Evolutionary conservation across 208 protist species (phyloP).

Genomic region (Trypanosoma mega): DNA sequence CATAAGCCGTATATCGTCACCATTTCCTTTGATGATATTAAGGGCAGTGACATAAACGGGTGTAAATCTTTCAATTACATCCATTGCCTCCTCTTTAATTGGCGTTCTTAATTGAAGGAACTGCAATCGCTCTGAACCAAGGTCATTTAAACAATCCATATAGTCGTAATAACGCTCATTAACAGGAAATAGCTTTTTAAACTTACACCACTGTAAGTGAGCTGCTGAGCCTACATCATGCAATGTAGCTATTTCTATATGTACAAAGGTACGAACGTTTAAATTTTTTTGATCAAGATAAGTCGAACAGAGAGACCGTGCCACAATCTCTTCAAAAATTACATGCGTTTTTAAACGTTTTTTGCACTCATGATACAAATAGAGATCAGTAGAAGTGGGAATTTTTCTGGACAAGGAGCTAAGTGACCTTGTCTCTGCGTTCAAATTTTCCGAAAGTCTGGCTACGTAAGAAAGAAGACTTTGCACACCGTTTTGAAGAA

Average conservation of each 20-base stretch:
- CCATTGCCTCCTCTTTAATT: background rate
- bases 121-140: background rate
- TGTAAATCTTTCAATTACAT: background rate
- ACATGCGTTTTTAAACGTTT: slow-evolving; percentile 13
- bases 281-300: background rate
- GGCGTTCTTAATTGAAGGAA: too few relatives aligned
- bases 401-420: slow-evolving; percentile 10
- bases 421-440: slow-evolving; percentile 1
- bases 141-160: slow-evolving; percentile 13
- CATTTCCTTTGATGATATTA: slow-evolving; percentile 1
- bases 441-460: background rate
- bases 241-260: slow-evolving; percentile 19
- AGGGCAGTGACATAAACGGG: background rate
- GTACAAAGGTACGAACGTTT: slow-evolving; percentile 20
- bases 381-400: background rate
- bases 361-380: slow-evolving; percentile 13
- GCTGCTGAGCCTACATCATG: slow-evolving; percentile 3
- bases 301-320: slow-evolving; percentile 12
- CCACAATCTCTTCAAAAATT: slow-evolving; percentile 28
- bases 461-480: background rate
- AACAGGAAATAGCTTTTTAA: slow-evolving; percentile 23
- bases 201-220: slow-evolving; percentile 23
- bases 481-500: background rate
- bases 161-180: slow-evolving; percentile 27
- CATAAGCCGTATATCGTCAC: background rate